Conservation (phyloP, 495 filamentous ascomycete species). For the Evernia prunastri region DNA sequence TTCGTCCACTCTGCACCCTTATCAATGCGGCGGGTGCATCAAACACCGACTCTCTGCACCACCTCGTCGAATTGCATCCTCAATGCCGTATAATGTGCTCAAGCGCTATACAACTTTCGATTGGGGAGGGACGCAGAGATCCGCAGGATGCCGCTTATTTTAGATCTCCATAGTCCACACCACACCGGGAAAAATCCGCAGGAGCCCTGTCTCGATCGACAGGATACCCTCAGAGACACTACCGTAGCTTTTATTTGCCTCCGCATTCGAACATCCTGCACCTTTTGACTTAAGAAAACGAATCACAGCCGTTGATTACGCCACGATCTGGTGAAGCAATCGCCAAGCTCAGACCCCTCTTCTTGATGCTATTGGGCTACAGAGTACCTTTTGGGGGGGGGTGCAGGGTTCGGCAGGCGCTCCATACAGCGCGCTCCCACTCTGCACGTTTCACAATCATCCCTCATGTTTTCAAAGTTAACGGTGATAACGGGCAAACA, state of each 20-base stretch:
- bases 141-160: conserved; percentile 2
- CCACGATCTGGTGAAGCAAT: not conserved
- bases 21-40: conserved; percentile 2
- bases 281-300: not conserved
- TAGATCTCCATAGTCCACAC: not conserved
- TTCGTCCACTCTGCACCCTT: not conserved
- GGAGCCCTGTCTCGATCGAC: not conserved
- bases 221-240: not conserved
- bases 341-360: not conserved
- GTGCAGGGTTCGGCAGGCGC: not conserved
- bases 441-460: not conserved
- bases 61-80: not conserved
- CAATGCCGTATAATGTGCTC: not conserved
- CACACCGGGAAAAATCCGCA: conserved; percentile 1
- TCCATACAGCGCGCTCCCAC: conserved; percentile 3
- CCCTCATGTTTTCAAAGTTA: not conserved
- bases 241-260: not conserved
- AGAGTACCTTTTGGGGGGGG: not conserved
- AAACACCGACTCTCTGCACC: not conserved
- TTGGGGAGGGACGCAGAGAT: not conserved
- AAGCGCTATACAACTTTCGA: not conserved
- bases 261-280: not conserved
- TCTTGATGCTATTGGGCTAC: not conserved
- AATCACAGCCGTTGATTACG: not conserved
- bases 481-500: not conserved